Percentiles rank a stretch among this genome's conserved stretches.
Evolutionary conservation across 2,329 filamentous ascomycete genomes (phyloP).

Genomic region (Fusarium musae): DNA sequence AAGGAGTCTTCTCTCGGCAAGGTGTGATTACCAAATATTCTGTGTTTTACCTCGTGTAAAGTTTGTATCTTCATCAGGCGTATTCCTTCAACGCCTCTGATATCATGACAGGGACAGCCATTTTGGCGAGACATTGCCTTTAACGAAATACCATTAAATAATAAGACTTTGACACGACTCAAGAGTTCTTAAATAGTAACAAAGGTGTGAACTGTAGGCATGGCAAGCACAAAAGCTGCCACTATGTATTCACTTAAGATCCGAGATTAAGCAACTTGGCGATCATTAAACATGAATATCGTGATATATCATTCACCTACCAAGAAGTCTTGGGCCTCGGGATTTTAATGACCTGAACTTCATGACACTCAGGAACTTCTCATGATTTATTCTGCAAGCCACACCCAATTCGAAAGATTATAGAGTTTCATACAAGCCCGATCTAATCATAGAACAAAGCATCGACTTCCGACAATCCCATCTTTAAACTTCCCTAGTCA

Average conservation of each 20-base stretch:
- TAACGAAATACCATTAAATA: background rate
- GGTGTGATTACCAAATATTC: background rate
- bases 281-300: background rate
- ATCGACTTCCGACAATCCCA: slow-evolving; percentile 18
- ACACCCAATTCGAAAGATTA: background rate
- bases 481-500: slow-evolving; percentile 27
- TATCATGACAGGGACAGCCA: background rate
- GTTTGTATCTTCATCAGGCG: background rate
- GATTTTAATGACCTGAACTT: too few species aligned
- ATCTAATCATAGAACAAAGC: slow-evolving; percentile 21
- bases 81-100: background rate
- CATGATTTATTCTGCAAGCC: background rate
- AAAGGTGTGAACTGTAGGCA: background rate
- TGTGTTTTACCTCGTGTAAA: background rate
- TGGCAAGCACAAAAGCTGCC: background rate
- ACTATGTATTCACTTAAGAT: background rate
- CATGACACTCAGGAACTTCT: background rate
- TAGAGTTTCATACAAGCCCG: background rate
- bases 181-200: background rate
- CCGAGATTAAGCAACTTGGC: background rate
- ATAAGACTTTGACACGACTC: background rate
- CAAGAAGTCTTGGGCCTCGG: background rate
- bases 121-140: rapidly evolving
- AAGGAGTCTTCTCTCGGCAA: background rate
- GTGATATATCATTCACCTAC: background rate